phyloP scores from a whole-genome alignment of 139 green algal species.

The Chlamydomonas schloesseri region DNA sequence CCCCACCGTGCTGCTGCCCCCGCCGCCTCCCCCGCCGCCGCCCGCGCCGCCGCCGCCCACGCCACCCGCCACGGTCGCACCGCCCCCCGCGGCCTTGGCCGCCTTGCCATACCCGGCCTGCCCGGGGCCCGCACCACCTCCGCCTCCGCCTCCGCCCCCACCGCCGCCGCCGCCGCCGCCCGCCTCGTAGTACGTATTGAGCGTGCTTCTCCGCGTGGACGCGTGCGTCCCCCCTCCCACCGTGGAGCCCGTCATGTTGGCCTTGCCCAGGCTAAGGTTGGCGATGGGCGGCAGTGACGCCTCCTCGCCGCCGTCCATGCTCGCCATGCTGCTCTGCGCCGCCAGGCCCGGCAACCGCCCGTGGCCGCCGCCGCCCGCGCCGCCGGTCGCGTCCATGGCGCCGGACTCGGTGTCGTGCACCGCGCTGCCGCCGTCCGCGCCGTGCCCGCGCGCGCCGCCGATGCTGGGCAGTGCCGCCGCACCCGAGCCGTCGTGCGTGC shows the following conservation, averaged over 20 bases:
- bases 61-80: neutral
- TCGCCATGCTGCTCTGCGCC: constrained; percentile 39
- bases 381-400: neutral
- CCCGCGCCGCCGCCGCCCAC: neutral
- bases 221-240: neutral
- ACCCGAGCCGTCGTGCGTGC: neutral
- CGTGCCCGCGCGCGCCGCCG: neutral
- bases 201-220: constrained; percentile 11
- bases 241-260: constrained; percentile 33
- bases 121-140: neutral
- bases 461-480: constrained; percentile 25
- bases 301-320: constrained; percentile 23
- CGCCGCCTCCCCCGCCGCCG: neutral
- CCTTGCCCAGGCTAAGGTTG: constrained; percentile 45
- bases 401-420: neutral
- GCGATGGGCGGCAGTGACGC: constrained; percentile 50
- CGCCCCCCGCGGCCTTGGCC: neutral
- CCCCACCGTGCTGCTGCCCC: neutral
- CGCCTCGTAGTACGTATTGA: constrained; percentile 22
- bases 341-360: constrained; percentile 39
- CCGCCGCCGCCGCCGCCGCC: neutral
- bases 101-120: neutral
- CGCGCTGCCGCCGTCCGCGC: neutral
- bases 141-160: neutral
- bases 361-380: neutral